Conservation (phyloP, 2,329 filamentous ascomycete species). For the Sporothrix schenckii region DNA sequence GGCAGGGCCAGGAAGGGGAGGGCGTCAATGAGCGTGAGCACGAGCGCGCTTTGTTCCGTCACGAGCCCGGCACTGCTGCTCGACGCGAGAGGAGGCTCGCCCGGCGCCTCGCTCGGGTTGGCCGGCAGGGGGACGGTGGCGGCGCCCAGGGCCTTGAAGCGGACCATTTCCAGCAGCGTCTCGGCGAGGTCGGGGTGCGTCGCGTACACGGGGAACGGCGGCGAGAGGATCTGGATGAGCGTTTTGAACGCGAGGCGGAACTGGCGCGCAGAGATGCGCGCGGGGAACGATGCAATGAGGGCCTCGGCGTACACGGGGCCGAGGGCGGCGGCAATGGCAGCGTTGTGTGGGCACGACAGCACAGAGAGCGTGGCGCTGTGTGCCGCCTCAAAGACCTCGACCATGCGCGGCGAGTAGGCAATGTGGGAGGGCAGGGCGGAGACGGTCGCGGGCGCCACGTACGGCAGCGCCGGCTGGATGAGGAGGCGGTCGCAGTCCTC, state of each 20-base stretch:
- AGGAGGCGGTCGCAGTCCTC: constrained; percentile 71
- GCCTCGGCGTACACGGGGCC: constrained; percentile 83
- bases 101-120: constrained; percentile 16
- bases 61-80: constrained; percentile 42
- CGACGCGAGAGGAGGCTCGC: constrained; percentile 37
- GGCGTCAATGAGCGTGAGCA: constrained; percentile 76
- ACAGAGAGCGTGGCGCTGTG: constrained; percentile 81
- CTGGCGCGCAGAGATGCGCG: constrained; percentile 76
- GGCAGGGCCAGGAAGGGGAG: constrained; percentile 71
- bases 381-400: constrained; percentile 79
- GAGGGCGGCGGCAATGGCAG: constrained; percentile 68
- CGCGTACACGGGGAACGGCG: constrained; percentile 74
- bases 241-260: constrained; percentile 89
- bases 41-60: constrained; percentile 79
- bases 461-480: constrained; percentile 71
- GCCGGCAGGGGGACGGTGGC: constrained; percentile 46
- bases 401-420: constrained; percentile 49
- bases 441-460: constrained; percentile 57
- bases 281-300: constrained; percentile 77
- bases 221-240: constrained; percentile 77
- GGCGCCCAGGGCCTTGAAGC: constrained; percentile 63
- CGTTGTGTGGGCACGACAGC: constrained; percentile 77
- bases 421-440: constrained; percentile 35
- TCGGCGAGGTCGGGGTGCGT: constrained; percentile 78
- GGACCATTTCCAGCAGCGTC: constrained; percentile 76